Evolutionary conservation across 495 filamentous ascomycete genomes (phyloP), one percentile per base, ranked within the genome.

Genomic region (Venustampulla echinocandica): DNA sequence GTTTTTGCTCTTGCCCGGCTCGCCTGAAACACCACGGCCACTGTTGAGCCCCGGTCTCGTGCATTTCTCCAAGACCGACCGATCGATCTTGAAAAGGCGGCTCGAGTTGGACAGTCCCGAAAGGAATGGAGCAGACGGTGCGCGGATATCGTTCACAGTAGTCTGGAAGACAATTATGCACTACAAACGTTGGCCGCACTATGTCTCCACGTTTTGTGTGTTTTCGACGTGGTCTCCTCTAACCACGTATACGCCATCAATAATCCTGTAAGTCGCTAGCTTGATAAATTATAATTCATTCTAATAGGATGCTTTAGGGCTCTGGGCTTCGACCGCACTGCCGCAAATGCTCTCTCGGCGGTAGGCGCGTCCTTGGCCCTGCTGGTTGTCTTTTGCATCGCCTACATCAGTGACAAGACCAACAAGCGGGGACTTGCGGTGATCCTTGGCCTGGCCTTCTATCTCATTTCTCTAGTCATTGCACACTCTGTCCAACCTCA

Each of bases 201-300:
- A 59, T 19, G 37, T 64, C 5, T 60, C 61, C 19, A 74, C 70
- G 0, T 57, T 73, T 18, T 64, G 65, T 10, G 60, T 69, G 15
- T 73, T 73, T 61, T 68, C 69, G 3, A 69, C 56, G 0, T 68
- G 69, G 58, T 60, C 63, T 41, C 66, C 68, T 1, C 34, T 75
- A 33, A 62, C 59, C 11, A 62, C 59, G 0, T 62, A 62, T 36
- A 60, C 57, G 10, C 59, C 59, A 13, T 57, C 57, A 6, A 60
- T 62, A 35, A 55, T 62, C 27, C 36, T 60, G 54, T 57, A 43
- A 42, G 57, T 56, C 17, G 11, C 10, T n/a, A 14, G 20, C 18
- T 27, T 18, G 20, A 21, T 23, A 36, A 35, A 14, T 35, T 14
- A 17, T 11, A 20, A 25, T 10, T 47, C 24, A 30, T 27, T 39